Conservation (phyloP, 2,329 filamentous ascomycete species). For the Claviceps purpurea region DNA sequence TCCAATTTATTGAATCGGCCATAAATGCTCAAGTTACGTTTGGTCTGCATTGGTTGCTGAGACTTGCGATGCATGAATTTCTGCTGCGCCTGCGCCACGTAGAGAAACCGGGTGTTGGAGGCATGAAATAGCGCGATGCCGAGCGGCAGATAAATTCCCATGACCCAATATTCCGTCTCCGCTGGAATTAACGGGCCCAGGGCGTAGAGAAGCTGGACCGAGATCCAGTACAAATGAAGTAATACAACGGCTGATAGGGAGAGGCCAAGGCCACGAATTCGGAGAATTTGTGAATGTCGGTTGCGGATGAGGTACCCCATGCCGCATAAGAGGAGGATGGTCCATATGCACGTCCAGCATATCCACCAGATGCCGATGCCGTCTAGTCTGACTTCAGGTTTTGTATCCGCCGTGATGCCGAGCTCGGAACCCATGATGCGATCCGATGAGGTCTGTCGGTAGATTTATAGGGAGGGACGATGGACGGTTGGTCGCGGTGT, state of each 20-base stretch:
- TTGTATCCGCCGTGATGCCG: conserved; percentile 11
- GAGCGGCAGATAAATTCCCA: conserved; percentile 49
- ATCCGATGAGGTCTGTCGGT: too few relatives aligned
- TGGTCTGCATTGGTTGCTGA: conserved; percentile 5
- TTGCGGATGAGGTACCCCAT: conserved; percentile 25
- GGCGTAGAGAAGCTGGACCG: conserved; percentile 24
- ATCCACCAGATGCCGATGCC: conserved; percentile 22
- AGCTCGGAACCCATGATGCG: conserved; percentile 15
- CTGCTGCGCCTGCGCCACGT: conserved; percentile 39
- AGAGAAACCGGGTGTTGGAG: conserved; percentile 45
- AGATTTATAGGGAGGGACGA: too few relatives aligned
- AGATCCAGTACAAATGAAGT: conserved; percentile 28
- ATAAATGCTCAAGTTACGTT: conserved; percentile 12
- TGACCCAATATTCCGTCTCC: conserved; percentile 47
- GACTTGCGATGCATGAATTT: conserved; percentile 10
- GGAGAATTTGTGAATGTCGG: conserved; percentile 23
- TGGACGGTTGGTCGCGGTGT: not conserved
- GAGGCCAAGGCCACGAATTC: conserved; percentile 25
- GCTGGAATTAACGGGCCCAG: conserved; percentile 28
- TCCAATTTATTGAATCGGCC: conserved; percentile 21
- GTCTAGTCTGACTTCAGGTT: conserved; percentile 11
- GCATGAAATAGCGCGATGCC: conserved; percentile 54
- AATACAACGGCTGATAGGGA: conserved; percentile 25
- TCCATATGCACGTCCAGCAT: conserved; percentile 20
- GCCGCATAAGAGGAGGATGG: conserved; percentile 20